These are phyloP conservation scores for Fusarium irregulare DNA, from an alignment of 2,329 filamentous ascomycete species.

Conservation along the genomic window DNA sequence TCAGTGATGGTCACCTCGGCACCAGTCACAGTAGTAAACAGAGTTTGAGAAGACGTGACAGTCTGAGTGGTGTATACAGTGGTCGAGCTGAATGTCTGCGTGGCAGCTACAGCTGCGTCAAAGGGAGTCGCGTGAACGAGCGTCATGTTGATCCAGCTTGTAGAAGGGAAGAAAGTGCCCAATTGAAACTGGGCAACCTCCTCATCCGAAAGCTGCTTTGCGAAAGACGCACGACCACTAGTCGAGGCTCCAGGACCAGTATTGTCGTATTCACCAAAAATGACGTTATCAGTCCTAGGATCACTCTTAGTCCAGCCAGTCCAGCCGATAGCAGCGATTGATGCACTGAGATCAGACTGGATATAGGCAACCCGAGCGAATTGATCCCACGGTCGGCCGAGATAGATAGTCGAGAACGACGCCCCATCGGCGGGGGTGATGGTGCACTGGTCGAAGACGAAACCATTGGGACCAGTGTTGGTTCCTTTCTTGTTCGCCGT, in stretches of 20 bases:
- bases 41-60: slow-evolving; percentile 33
- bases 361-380: slow-evolving; percentile 40
- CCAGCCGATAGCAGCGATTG: slow-evolving; percentile 32
- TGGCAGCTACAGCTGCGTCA: slow-evolving; percentile 15
- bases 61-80: slow-evolving; percentile 39
- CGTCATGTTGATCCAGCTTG: slow-evolving; percentile 41
- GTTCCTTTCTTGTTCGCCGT: slow-evolving; percentile 54
- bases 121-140: slow-evolving; percentile 39
- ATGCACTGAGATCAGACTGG: slow-evolving; percentile 29
- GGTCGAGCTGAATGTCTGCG: slow-evolving; percentile 18
- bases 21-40: slow-evolving; percentile 24
- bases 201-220: slow-evolving; percentile 21
- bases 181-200: slow-evolving; percentile 34
- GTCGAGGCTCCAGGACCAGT: slow-evolving; percentile 36
- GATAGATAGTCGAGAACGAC: slow-evolving; percentile 37
- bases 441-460: slow-evolving; percentile 51
- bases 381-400: slow-evolving; percentile 41
- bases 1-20: slow-evolving; percentile 23
- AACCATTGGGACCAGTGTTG: slow-evolving; percentile 51
- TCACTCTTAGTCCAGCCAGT: slow-evolving; percentile 39
- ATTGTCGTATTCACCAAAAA: slow-evolving; percentile 40
- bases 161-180: slow-evolving; percentile 34
- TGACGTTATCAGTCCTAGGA: slow-evolving; percentile 35
- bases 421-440: slow-evolving; percentile 44
- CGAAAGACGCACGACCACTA: slow-evolving; percentile 34